These are phyloP conservation scores for Lizonia empirigonia DNA, from an alignment of 2,329 filamentous ascomycete genomes.

Conservation along the genomic window DNA sequence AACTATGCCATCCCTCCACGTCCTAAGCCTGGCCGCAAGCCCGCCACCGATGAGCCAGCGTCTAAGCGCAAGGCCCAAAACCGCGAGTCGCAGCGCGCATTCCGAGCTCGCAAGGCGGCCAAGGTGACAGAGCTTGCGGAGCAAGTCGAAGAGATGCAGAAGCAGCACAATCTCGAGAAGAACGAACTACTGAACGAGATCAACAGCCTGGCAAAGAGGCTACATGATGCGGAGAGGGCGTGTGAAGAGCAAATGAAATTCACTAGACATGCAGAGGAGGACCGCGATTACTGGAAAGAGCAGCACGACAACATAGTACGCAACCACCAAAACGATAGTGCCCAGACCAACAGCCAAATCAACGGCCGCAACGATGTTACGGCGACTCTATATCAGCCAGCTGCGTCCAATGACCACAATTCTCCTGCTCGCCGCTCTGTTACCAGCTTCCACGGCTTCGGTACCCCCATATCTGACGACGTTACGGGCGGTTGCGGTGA, in stretches of 20 bases:
- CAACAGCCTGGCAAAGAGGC: constrained; percentile 10
- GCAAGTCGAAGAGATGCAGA: constrained; percentile 42
- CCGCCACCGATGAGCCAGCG: constrained; percentile 87
- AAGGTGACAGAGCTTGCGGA: constrained; percentile 72
- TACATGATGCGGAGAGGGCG: constrained; percentile 9
- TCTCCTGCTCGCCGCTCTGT: constrained; percentile 17
- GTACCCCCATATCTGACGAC: constrained; percentile 22
- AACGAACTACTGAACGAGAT: constrained; percentile 17
- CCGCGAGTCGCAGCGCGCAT: constrained; percentile 86
- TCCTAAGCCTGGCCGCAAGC: constrained; percentile 81
- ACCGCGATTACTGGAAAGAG: constrained; percentile 25
- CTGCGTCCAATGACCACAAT: not conserved
- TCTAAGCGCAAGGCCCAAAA: constrained; percentile 96
- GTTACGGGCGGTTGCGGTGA: constrained; percentile 31
- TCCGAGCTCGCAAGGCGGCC: constrained; percentile 83
- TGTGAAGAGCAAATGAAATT: constrained; percentile 8
- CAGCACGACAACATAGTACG: constrained; percentile 12
- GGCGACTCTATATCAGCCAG: constrained; percentile 11
- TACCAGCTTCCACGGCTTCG: constrained; percentile 20
- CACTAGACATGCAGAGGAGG: constrained; percentile 10
- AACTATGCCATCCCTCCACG: constrained; percentile 50
- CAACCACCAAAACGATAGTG: constrained; percentile 11
- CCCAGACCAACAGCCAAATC: constrained; percentile 7
- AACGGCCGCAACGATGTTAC: constrained; percentile 15
- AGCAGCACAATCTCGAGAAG: constrained; percentile 21